Percentiles rank a stretch among this genome's conserved stretches.
These are phyloP conservation scores for Trypanosoma scelopori DNA, from an alignment of 208 protist genomes.

Conservation along the genomic window DNA sequence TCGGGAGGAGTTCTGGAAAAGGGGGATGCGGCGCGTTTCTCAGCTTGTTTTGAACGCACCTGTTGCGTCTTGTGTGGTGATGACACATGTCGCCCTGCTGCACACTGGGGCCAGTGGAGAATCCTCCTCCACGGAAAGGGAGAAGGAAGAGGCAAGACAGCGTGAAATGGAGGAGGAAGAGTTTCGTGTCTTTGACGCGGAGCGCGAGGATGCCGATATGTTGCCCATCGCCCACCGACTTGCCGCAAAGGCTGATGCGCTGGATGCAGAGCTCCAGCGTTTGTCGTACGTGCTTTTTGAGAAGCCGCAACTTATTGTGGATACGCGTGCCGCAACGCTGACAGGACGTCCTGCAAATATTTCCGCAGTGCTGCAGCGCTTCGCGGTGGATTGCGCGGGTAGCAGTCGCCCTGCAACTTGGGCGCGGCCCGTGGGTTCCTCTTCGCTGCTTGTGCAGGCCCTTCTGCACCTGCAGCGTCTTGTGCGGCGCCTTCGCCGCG, in stretches of 20 bases:
- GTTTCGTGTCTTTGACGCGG: slow-evolving; percentile 43
- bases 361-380: slow-evolving; percentile 31
- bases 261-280: slow-evolving; percentile 59
- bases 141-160: slow-evolving; percentile 15
- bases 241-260: slow-evolving; percentile 56
- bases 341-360: slow-evolving; percentile 48
- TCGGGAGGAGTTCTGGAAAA: neutral
- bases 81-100: neutral
- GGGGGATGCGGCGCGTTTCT: slow-evolving; percentile 2
- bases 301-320: slow-evolving; percentile 57
- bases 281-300: slow-evolving; percentile 60
- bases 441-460: slow-evolving; percentile 23
- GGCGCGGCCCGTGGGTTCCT: slow-evolving; percentile 23
- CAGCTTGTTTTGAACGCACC: neutral
- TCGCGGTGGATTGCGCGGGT: neutral
- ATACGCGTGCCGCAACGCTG: slow-evolving; percentile 37
- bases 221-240: slow-evolving; percentile 49
- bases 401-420: neutral
- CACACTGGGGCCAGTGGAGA: neutral
- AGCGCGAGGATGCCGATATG: slow-evolving; percentile 36
- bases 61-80: neutral
- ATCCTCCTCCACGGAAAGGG: neutral
- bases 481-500: neutral
- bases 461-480: neutral
- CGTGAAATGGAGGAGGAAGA: slow-evolving; percentile 80